A percentile compares a stretch with the other conserved stretches of the same genome.
Evolutionary conservation across 345 rosid genomes (phyloP).

Genomic region (Eucalyptus guilfoylei): DNA sequence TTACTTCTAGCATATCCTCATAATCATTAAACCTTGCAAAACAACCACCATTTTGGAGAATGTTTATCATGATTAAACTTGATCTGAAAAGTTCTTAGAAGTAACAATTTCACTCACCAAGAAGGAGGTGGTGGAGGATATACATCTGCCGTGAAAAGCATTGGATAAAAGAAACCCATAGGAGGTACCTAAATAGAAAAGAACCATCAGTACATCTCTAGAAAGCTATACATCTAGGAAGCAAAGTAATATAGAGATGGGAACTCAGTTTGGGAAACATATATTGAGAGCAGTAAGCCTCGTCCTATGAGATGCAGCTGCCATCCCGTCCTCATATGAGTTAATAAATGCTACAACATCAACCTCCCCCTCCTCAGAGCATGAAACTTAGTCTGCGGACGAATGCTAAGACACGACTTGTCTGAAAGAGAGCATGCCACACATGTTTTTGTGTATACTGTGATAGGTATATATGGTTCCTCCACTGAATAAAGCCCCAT

Average conservation of each 20-base stretch:
- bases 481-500: neutral
- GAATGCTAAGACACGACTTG: neutral
- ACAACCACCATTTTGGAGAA: neutral
- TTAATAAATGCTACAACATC: constrained; percentile 55
- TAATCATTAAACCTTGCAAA: constrained; percentile 61
- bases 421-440: neutral
- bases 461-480: neutral
- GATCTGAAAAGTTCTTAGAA: neutral
- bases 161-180: constrained; percentile 87
- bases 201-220: neutral
- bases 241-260: neutral
- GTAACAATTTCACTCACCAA: constrained; percentile 29
- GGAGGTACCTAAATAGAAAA: constrained; percentile 60
- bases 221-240: neutral
- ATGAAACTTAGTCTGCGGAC: neutral
- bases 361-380: constrained; percentile 56
- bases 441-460: neutral
- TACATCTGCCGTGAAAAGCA: constrained; percentile 50
- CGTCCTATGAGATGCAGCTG: constrained; percentile 70
- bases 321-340: constrained; percentile 61
- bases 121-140: constrained; percentile 82
- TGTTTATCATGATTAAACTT: neutral
- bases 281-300: constrained; percentile 76
- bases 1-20: constrained; percentile 86
- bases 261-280: neutral